These are phyloP conservation scores for Ceratocystis colombiana DNA, from an alignment of 2,329 filamentous ascomycete species.

Conservation along the genomic window DNA sequence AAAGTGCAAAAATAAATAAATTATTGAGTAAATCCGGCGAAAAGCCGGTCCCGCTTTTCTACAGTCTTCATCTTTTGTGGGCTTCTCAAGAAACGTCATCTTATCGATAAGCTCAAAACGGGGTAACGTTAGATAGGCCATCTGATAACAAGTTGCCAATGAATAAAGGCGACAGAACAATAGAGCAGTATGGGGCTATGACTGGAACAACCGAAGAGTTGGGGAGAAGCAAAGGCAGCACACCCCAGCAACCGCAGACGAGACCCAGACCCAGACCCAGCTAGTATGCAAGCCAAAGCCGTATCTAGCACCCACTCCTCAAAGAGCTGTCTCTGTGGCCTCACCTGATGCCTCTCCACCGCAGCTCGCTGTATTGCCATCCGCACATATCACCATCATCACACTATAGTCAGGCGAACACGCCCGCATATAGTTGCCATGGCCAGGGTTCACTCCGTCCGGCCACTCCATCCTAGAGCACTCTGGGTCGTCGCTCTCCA, in stretches of 20 bases:
- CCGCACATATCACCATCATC: slow-evolving; percentile 16
- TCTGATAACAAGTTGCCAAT: slow-evolving; percentile 18
- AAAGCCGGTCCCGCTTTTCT: not conserved
- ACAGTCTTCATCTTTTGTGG: not conserved
- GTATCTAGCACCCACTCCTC: not conserved
- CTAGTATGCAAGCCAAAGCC: too few species aligned
- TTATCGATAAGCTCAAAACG: slow-evolving; percentile 21
- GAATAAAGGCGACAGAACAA: not conserved
- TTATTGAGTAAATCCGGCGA: not conserved
- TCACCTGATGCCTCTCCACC: not conserved
- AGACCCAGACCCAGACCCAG: too few species aligned
- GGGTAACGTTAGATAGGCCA: not conserved
- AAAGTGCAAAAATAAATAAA: not conserved
- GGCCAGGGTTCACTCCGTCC: slow-evolving; percentile 32
- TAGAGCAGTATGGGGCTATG: not conserved
- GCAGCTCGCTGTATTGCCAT: not conserved
- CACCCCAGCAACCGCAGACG: not conserved
- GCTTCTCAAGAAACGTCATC: not conserved
- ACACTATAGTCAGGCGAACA: slow-evolving; percentile 19
- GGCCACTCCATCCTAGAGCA: slow-evolving; percentile 35
- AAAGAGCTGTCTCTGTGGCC: not conserved
- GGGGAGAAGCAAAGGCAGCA: not conserved
- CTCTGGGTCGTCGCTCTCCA: slow-evolving; percentile 29
- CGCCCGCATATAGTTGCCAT: slow-evolving; percentile 31
- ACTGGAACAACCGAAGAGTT: not conserved